Evolutionary conservation across 2,329 filamentous ascomycete species (phyloP).

Genomic region (Penicillium crustosum): DNA sequence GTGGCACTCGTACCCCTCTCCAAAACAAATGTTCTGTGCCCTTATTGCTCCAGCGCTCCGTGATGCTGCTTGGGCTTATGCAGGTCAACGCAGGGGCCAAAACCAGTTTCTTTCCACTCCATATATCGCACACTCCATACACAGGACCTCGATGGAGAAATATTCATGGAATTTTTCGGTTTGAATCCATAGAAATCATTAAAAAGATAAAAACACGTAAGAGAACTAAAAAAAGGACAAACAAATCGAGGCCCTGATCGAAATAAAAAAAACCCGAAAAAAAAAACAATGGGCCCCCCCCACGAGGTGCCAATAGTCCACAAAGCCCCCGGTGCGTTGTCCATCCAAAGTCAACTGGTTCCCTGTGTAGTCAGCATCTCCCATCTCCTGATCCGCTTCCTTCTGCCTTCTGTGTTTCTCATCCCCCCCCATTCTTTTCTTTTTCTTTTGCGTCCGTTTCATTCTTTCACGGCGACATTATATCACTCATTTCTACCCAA

Average conservation of each 20-base stretch:
- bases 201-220: background rate
- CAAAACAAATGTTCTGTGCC: background rate
- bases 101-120: conserved; percentile 5
- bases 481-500: conserved; percentile 35
- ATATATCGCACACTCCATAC: background rate
- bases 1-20: conserved; percentile 9
- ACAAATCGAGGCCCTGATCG: conserved; percentile 1
- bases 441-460: conserved; percentile 46
- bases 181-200: background rate
- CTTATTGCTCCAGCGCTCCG: conserved; percentile 7
- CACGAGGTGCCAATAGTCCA: conserved; percentile 21
- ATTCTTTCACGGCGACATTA: conserved; percentile 53
- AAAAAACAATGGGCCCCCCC: conserved; percentile 12
- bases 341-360: conserved; percentile 5
- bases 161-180: background rate
- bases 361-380: conserved; percentile 25
- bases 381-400: conserved; percentile 27
- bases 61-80: conserved; percentile 18
- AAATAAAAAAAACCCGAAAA: background rate
- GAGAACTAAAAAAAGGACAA: background rate
- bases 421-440: conserved; percentile 33
- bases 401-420: conserved; percentile 24
- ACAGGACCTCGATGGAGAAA: background rate
- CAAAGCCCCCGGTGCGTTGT: background rate
- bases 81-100: conserved; percentile 28